Evolutionary conservation across 371 early-diverging fungal genomes (phyloP).

Genomic region (Sporodiniella umbellata): DNA sequence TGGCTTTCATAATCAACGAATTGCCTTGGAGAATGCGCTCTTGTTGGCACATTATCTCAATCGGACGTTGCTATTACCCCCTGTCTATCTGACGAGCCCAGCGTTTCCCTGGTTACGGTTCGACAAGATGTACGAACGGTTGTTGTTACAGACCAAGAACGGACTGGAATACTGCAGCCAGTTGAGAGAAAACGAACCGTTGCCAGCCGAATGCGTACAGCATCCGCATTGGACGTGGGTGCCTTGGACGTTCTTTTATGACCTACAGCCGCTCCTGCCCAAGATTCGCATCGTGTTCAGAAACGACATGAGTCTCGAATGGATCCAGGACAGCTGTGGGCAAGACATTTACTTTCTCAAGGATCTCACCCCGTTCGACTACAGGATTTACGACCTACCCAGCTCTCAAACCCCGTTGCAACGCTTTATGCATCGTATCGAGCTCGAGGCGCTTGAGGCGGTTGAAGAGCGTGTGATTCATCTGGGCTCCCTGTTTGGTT

Average conservation of each 20-base stretch:
- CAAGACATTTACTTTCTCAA: constrained; percentile 47
- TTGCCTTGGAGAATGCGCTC: constrained; percentile 60
- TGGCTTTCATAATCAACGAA: constrained; percentile 63
- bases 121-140: constrained; percentile 50
- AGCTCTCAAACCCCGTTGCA: constrained; percentile 36
- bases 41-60: constrained; percentile 57
- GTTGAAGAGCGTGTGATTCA: constrained; percentile 48
- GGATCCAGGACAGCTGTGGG: constrained; percentile 26
- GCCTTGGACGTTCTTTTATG: constrained; percentile 59
- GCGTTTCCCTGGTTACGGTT: constrained; percentile 56
- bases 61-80: constrained; percentile 56
- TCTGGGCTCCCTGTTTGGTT: constrained; percentile 57
- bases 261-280: constrained; percentile 26
- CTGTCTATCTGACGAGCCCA: constrained; percentile 55
- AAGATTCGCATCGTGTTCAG: constrained; percentile 36
- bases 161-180: constrained; percentile 51
- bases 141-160: constrained; percentile 56
- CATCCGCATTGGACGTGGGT: constrained; percentile 53
- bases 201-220: constrained; percentile 57
- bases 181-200: constrained; percentile 29
- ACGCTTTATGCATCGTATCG: constrained; percentile 40
- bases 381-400: constrained; percentile 49
- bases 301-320: constrained; percentile 36
- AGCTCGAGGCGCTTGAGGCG: constrained; percentile 38
- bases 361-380: constrained; percentile 53